Percentiles rank a stretch among this genome's conserved stretches.
Evolutionary conservation across 2,329 filamentous ascomycete species (phyloP).

Genomic region (Sporothrix curviconia): DNA sequence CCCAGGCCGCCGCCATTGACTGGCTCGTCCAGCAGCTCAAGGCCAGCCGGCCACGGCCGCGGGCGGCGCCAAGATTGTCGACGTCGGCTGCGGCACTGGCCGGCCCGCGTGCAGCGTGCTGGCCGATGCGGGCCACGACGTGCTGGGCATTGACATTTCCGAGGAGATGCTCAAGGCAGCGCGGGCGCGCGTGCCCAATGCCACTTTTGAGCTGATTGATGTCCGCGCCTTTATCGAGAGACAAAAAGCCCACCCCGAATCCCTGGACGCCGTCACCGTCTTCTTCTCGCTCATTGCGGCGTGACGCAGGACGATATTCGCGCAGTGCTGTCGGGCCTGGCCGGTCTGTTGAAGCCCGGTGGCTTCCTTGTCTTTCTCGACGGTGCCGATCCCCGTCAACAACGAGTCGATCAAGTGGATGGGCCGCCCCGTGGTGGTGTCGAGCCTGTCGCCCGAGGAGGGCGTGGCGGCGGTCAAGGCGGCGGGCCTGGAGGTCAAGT

Average conservation of each 20-base stretch:
- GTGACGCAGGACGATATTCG: conserved; percentile 25
- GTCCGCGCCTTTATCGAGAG: conserved; percentile 20
- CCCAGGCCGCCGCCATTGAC: conserved; percentile 20
- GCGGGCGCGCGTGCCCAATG: conserved; percentile 22
- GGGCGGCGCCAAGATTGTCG: conserved; percentile 19
- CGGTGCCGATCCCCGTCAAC: conserved; percentile 23
- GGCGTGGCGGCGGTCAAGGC: conserved; percentile 18
- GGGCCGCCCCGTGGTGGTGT: conserved; percentile 23
- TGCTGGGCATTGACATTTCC: conserved; percentile 27
- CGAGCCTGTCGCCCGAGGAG: conserved; percentile 22
- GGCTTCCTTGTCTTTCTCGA: conserved; percentile 37
- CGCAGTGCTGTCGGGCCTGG: conserved; percentile 21
- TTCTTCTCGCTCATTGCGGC: conserved; percentile 26
- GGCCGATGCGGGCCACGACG: conserved; percentile 25
- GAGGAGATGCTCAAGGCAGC: conserved; percentile 24
- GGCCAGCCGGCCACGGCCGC: background rate
- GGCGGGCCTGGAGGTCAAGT: conserved; percentile 20
- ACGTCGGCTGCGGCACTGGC: conserved; percentile 28
- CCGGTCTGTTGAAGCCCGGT: conserved; percentile 28
- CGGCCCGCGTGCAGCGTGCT: conserved; percentile 22
- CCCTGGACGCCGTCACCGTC: conserved; percentile 22
- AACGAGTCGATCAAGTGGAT: conserved; percentile 23
- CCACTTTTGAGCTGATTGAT: conserved; percentile 22
- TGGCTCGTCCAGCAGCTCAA: conserved; percentile 23
- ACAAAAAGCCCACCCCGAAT: background rate